A percentile compares a stretch with the other conserved stretches of the same genome.
phyloP scores from a whole-genome alignment of 2,329 filamentous ascomycete genomes.

The Xylariaceae sp. region DNA sequence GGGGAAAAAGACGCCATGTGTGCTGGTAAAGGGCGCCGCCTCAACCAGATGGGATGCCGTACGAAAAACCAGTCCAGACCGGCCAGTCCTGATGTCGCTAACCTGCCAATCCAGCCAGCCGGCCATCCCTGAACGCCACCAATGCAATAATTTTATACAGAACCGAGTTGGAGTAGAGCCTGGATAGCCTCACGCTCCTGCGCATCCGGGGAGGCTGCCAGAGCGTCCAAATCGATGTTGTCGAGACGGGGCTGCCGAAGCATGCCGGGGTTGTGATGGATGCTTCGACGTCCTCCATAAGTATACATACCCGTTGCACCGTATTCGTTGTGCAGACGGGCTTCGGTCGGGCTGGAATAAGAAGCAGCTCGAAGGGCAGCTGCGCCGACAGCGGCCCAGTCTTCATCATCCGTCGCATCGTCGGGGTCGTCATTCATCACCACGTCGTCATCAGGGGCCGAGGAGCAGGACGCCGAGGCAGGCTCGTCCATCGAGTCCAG shows the following conservation, averaged over 20 bases:
- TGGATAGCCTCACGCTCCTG: conserved; percentile 78
- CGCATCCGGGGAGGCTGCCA: conserved; percentile 50
- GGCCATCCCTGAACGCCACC: conserved; percentile 39
- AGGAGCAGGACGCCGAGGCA: conserved; percentile 66
- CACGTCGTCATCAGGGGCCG: conserved; percentile 59
- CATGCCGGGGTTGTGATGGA: conserved; percentile 45
- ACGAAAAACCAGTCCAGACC: conserved; percentile 18
- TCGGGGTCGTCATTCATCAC: conserved; percentile 68
- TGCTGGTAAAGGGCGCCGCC: conserved; percentile 20
- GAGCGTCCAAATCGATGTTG: conserved; percentile 44
- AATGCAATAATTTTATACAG: conserved; percentile 57
- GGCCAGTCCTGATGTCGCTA: conserved; percentile 17
- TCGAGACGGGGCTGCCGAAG: conserved; percentile 43
- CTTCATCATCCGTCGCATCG: conserved; percentile 89
- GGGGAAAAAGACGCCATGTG: conserved; percentile 13
- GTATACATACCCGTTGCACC: conserved; percentile 42
- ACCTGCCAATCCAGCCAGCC: conserved; percentile 17
- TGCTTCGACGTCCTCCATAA: conserved; percentile 36
- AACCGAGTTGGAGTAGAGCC: conserved; percentile 73
- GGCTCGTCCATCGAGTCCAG: conserved; percentile 61
- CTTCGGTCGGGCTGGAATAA: conserved; percentile 46
- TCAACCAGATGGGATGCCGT: conserved; percentile 17
- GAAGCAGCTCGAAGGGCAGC: conserved; percentile 68
- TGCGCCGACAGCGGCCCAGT: conserved; percentile 86
- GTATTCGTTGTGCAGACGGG: conserved; percentile 47